Conservation (phyloP, 2,329 filamentous ascomycete genomes). For the Coniochaeta hoffmannii region DNA sequence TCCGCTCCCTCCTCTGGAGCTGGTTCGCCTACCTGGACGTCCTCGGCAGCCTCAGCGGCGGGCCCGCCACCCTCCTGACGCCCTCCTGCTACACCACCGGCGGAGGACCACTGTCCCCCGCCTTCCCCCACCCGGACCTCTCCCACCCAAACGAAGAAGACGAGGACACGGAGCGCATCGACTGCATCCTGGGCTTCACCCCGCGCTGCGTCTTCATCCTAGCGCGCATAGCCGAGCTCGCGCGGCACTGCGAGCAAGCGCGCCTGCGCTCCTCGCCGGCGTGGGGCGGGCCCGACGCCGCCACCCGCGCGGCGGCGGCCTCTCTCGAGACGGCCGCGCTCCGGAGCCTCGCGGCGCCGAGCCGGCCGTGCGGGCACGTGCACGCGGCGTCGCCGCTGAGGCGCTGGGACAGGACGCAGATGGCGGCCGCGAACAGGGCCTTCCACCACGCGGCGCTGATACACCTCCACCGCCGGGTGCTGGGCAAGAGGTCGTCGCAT, state of each 20-base stretch:
- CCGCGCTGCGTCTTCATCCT: constrained; percentile 63
- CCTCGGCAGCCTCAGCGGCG: constrained; percentile 62
- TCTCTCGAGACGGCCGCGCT: constrained; percentile 54
- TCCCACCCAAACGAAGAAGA: constrained; percentile 26
- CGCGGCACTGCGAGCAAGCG: constrained; percentile 58
- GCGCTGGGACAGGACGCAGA: constrained; percentile 54
- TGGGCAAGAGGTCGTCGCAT: constrained; percentile 52
- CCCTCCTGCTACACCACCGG: neutral
- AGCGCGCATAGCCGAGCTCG: constrained; percentile 64
- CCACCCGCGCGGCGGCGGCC: constrained; percentile 48
- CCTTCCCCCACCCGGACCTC: neutral
- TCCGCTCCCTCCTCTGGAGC: constrained; percentile 67
- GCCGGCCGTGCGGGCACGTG: constrained; percentile 38
- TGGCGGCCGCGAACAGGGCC: constrained; percentile 66
- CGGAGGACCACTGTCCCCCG: neutral
- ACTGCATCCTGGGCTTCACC: constrained; percentile 76
- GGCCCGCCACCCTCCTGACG: constrained; percentile 26
- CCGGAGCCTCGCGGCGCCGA: constrained; percentile 39
- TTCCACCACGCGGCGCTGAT: constrained; percentile 75
- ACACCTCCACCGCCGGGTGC: constrained; percentile 66
- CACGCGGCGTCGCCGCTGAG: constrained; percentile 41
- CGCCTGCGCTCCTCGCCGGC: constrained; percentile 31
- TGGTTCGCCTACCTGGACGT: constrained; percentile 85
- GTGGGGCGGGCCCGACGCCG: constrained; percentile 52
- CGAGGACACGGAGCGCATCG: constrained; percentile 59